Conservation (phyloP, 2,329 filamentous ascomycete genomes). For the Furcasterigmium furcatum region DNA sequence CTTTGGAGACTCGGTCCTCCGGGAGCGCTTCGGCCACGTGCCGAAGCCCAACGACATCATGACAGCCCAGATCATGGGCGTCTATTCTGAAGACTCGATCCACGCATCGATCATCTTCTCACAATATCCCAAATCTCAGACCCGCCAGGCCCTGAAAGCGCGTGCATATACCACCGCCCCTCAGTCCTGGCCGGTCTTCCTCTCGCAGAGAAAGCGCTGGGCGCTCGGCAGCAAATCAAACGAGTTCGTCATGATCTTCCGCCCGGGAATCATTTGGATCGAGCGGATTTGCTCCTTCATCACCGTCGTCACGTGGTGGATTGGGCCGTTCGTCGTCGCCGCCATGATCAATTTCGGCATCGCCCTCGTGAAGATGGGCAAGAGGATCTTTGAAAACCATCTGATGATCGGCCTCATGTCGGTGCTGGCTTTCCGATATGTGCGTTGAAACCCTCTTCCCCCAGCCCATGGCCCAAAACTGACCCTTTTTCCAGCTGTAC, state of each 20-base stretch:
- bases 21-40: conserved; percentile 43
- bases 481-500: conserved; percentile 25
- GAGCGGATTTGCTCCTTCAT: conserved; percentile 40
- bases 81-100: conserved; percentile 46
- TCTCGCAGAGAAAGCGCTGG: conserved; percentile 46
- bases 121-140: conserved; percentile 37
- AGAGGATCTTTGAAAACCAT: conserved; percentile 25
- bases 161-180: conserved; percentile 44
- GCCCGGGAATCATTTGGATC: conserved; percentile 35
- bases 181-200: conserved; percentile 39
- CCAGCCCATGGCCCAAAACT: too few relatives aligned
- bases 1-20: conserved; percentile 40
- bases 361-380: conserved; percentile 26
- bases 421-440: conserved; percentile 33
- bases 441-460: too few relatives aligned
- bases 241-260: conserved; percentile 44
- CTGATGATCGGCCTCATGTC: conserved; percentile 33
- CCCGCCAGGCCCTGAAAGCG: conserved; percentile 41
- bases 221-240: conserved; percentile 44
- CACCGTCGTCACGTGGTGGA: conserved; percentile 42
- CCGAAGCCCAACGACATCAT: conserved; percentile 44
- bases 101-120: conserved; percentile 46
- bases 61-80: conserved; percentile 44
- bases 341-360: conserved; percentile 31
- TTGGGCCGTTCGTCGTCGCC: conserved; percentile 40